Evolutionary conservation across 345 rosid genomes (phyloP).

Genomic region (Gossypium stocksii): DNA sequence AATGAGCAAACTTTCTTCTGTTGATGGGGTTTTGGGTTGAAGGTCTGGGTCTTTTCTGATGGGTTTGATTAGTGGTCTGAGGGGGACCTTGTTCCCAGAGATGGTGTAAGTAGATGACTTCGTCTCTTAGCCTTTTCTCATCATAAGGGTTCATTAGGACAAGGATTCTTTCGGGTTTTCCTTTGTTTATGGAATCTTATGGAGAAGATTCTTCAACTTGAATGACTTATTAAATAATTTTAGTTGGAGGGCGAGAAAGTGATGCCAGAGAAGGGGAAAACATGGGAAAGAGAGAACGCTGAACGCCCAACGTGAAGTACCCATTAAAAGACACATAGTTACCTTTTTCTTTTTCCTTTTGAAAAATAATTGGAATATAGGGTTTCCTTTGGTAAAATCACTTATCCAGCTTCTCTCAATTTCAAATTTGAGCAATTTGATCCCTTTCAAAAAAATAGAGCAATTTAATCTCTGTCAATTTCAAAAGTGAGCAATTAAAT

Average conservation of each 20-base stretch:
- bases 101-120: constrained; percentile 65
- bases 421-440: no score
- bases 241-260: background rate
- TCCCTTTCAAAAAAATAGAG: no score
- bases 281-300: background rate
- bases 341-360: no score
- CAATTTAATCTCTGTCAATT: no score
- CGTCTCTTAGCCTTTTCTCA: constrained; percentile 48
- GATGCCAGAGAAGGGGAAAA: background rate
- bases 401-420: no score
- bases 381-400: no score
- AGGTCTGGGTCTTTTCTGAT: constrained; percentile 17
- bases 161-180: background rate
- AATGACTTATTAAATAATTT: background rate
- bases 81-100: constrained; percentile 85
- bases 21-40: constrained; percentile 27
- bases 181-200: background rate
- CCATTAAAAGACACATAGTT: no score
- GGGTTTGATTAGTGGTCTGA: constrained; percentile 23
- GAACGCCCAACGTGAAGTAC: no score
- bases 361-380: no score
- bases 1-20: background rate
- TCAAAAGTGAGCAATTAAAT: no score
- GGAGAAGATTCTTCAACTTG: background rate
- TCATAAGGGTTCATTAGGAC: constrained; percentile 39